Evolutionary conservation across 73 alveolate genomes (phyloP).

Genomic region (Urostyla sp.): DNA sequence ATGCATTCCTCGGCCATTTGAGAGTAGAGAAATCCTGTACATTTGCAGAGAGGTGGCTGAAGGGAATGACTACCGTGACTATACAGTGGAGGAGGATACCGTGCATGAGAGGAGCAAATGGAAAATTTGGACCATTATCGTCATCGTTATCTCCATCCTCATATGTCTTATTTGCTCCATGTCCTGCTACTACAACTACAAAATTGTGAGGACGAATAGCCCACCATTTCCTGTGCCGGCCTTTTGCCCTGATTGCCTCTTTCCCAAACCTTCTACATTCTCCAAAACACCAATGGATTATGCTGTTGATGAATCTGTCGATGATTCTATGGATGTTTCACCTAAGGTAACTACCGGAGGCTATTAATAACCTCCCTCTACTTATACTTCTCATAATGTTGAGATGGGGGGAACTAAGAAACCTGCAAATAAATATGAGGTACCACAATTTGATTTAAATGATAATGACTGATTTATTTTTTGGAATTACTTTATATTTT

Average conservation of each 20-base stretch:
- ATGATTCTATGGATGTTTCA: too few species aligned
- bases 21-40: not conserved
- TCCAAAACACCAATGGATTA: too few species aligned
- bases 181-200: constrained; percentile 41
- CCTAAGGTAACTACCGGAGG: too few species aligned
- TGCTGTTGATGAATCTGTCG: too few species aligned
- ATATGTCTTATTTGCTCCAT: constrained; percentile 24
- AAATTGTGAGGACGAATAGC: constrained; percentile 19
- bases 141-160: not conserved
- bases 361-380: too few species aligned
- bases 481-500: too few species aligned
- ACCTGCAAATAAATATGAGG: too few species aligned
- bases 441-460: too few species aligned
- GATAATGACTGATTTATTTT: too few species aligned
- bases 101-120: constrained; percentile 29
- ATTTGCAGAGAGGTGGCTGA: constrained; percentile 25
- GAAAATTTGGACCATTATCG: not conserved
- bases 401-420: too few species aligned
- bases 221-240: constrained; percentile 55
- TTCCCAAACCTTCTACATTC: too few species aligned
- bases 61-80: constrained; percentile 32
- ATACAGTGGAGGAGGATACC: constrained; percentile 13
- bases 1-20: constrained; percentile 25
- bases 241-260: constrained; percentile 53
- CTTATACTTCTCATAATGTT: too few species aligned